Base-by-base conservation (phyloP, 306 rosid genomes). In the Sechiopsis laciniata region DNA sequence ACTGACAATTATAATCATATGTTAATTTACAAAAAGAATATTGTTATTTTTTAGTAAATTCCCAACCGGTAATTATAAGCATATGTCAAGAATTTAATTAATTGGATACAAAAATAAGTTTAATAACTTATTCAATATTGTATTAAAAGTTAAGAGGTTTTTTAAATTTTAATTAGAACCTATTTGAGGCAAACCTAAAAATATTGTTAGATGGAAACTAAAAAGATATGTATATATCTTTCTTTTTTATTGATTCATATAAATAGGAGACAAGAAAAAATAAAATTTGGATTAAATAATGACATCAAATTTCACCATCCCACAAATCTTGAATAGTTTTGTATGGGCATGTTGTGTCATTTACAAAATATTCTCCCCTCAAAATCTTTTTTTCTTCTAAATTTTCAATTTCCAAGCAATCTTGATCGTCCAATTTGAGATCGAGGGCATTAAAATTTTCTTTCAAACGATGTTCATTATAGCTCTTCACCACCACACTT, bases 401-500 rank as follows among this genome's bases (percentile, higher is more conserved):
- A 68, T 79, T 78, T 24, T 88, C 96, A 58, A 90, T 87, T 65
- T 84, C 83, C 15, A 78, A 15, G 22, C 85, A 72, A 74, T 90
- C 98, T 37, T 83, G 83, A 17, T 75, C 85, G 55, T 85, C 85
- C 88, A 93, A 87, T 78, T 77, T 81, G 45, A 93, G 21, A 77
- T 85, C 82, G 55, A 77, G 69, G 59, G 94, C 83, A 8, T 54
- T 80, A 1, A 93, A 75, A 79, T 93, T 90, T 75, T 93, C 96
- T 74, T 71, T 83, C 84, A 93, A 84, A 77, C 98, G 86, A 19
- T 80, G 80, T 69, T 79, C 75, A 53, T 83, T 87, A 65, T 87
- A 93, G 81, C 97, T 93, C 82, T 93, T 93, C 74, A 88, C 97
- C 26, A 93, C 85, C 86, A 90, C 85, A 82, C 98, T 93, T 55